Evolutionary conservation across 768 basidiomycete genomes (phyloP).

Genomic region (Termitomyces titanicus): DNA sequence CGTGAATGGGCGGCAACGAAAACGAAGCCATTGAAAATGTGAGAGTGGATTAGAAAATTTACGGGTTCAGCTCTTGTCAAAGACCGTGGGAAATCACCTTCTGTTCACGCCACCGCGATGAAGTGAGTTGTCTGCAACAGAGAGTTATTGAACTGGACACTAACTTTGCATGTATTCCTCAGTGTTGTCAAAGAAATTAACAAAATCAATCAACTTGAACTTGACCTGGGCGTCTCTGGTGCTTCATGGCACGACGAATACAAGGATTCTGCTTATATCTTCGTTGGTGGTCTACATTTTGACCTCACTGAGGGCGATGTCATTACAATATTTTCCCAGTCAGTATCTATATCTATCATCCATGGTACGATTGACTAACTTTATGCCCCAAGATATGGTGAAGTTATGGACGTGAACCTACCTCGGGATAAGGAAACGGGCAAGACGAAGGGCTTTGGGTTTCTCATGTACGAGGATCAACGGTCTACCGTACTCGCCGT

Average conservation of each 20-base stretch:
- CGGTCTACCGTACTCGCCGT: constrained; percentile 94
- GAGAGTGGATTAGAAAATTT: constrained; percentile 25
- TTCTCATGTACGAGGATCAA: constrained; percentile 99
- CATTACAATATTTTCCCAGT: constrained; percentile 97
- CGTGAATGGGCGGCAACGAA: constrained; percentile 81
- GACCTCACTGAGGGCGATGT: constrained; percentile 98
- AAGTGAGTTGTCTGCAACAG: constrained; percentile 50
- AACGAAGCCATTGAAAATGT: constrained; percentile 75
- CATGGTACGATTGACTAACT: constrained; percentile 2
- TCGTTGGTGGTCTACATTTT: constrained; percentile 82
- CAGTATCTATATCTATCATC: constrained; percentile 25
- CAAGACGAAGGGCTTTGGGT: constrained; percentile 88
- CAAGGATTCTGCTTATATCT: constrained; percentile 96
- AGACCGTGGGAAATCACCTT: constrained; percentile 35
- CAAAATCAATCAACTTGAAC: constrained; percentile 87
- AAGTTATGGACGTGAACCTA: constrained; percentile 91
- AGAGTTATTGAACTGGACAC: background rate
- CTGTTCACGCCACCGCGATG: constrained; percentile 42
- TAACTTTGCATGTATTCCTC: constrained; percentile 14
- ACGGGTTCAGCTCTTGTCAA: constrained; percentile 2
- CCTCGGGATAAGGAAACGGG: constrained; percentile 93
- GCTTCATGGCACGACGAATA: constrained; percentile 97
- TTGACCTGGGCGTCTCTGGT: constrained; percentile 68
- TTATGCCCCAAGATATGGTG: constrained; percentile 71
- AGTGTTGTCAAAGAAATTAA: constrained; percentile 94